A percentile compares a stretch with the other conserved stretches of the same genome.
These are phyloP conservation scores for Talaromyces liani DNA, from an alignment of 495 filamentous ascomycete species.

Conservation along the genomic window DNA sequence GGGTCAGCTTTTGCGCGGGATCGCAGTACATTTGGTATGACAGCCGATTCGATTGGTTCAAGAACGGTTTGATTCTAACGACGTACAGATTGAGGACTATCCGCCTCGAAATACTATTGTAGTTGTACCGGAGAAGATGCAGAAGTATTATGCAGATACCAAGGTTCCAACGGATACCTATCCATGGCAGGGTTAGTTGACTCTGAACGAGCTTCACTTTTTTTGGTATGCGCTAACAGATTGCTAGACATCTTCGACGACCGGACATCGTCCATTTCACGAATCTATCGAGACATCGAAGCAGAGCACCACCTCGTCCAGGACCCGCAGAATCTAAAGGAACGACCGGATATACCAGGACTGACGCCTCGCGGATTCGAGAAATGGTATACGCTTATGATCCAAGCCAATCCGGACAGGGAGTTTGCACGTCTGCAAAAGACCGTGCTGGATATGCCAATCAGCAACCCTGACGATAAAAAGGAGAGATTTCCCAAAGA, in stretches of 20 bases:
- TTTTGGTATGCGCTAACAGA: constrained; percentile 7
- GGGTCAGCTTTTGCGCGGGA: constrained; percentile 63
- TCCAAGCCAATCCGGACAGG: constrained; percentile 68
- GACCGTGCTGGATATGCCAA: constrained; percentile 65
- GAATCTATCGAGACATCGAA: constrained; percentile 66
- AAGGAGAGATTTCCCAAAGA: constrained; percentile 75
- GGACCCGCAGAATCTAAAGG: constrained; percentile 39
- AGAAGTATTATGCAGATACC: constrained; percentile 65
- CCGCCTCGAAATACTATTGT: constrained; percentile 66
- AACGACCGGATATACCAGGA: constrained; percentile 62
- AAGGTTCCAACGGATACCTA: constrained; percentile 55
- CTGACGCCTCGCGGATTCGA: constrained; percentile 77
- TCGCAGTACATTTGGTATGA: constrained; percentile 72
- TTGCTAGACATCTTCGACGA: constrained; percentile 44
- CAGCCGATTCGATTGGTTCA: constrained; percentile 1
- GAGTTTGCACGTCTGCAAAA: constrained; percentile 70
- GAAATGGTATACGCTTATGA: constrained; percentile 65
- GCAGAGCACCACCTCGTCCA: constrained; percentile 82
- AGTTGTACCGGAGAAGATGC: constrained; percentile 75
- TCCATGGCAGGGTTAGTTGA: constrained; percentile 53
- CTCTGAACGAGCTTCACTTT: background rate
- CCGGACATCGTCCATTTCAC: constrained; percentile 51
- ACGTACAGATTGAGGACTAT: constrained; percentile 64
- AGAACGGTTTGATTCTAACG: constrained; percentile 15
- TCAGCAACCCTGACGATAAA: constrained; percentile 63